Evolutionary conservation across 345 rosid genomes (phyloP).

Genomic region (Salix arbutifolia): DNA sequence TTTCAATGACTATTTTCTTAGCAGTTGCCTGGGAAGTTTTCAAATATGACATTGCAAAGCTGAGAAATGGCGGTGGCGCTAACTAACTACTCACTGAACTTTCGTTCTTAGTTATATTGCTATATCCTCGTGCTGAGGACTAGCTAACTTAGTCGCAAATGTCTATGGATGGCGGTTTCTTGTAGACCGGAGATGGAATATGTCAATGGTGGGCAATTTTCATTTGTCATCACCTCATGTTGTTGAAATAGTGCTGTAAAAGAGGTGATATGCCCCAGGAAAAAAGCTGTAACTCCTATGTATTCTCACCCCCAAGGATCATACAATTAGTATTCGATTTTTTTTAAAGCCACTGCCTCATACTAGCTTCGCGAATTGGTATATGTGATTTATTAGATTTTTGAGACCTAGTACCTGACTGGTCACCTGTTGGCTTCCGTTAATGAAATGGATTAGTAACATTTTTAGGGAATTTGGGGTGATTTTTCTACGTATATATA

Average conservation of each 20-base stretch:
- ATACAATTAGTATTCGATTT: too few relatives aligned
- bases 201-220: not conserved
- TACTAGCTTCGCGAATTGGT: too few relatives aligned
- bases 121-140: conserved; percentile 30
- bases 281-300: too few relatives aligned
- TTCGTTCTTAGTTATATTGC: not conserved
- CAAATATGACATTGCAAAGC: not conserved
- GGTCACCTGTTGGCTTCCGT: too few relatives aligned
- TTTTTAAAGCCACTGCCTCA: too few relatives aligned
- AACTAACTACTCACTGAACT: conserved; percentile 15
- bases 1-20: not conserved
- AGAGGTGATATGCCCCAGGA: not conserved
- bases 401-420: too few relatives aligned
- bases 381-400: too few relatives aligned
- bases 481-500: too few relatives aligned
- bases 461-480: too few relatives aligned
- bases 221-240: conserved; percentile 4
- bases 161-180: not conserved
- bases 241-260: not conserved
- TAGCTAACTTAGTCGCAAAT: not conserved
- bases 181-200: not conserved
- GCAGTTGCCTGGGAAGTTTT: conserved; percentile 7
- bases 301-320: too few relatives aligned
- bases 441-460: too few relatives aligned
- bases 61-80: conserved; percentile 5